Evolutionary conservation across 2,329 filamentous ascomycete species (phyloP), one percentile per base, ranked within the genome.

Genomic region (Thielaviopsis musarum): DNA sequence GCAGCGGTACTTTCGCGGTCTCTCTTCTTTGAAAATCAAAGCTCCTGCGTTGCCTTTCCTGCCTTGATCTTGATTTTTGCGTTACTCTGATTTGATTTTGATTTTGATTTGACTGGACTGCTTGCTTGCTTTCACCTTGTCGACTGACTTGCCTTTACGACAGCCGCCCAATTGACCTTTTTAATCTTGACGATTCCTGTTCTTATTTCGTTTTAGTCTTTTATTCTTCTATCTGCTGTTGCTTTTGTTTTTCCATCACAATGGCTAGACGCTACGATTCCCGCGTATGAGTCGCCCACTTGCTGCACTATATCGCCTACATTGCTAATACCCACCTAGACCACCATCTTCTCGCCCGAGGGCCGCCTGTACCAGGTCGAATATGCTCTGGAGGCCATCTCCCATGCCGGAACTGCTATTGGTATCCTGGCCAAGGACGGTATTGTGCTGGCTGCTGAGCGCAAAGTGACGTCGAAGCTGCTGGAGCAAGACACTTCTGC

Each of bases 231-330:
- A 5, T n/a, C 26, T 34, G 5, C n/a, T 19, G n/a, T 22, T 38
- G 10, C 48, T 54, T 22, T n/a, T n/a, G n/a, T n/a, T n/a, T n/a
- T 21, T 21, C 45, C 64, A 59, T 67, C 74, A 78, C 67, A 74
- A 96, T 96, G 91, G 95, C 91, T 73, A 87, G 91, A 77, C 86
- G 91, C 79, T 96, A 96, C 78, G 91, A 96, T 84, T 95, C 91
- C 69, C 83, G 91, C 77, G 91, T 95, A 79, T 73, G 85, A 75
- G 72, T 65, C 64, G 63, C 24, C 56, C 19, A 12, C 30, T 34
- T 34, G 30, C 10, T 34, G 9, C 10, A 12, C 30, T 12, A 10
- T 34, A 10, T 34, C 30, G 19, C 26, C 49, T 38, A 9, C 30
- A 13, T 41, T 28, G 38, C 53, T 28, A 41, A 59, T 24, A 28